phyloP scores from a whole-genome alignment of 75 land plant species.

The Pinus tabuliformis region DNA sequence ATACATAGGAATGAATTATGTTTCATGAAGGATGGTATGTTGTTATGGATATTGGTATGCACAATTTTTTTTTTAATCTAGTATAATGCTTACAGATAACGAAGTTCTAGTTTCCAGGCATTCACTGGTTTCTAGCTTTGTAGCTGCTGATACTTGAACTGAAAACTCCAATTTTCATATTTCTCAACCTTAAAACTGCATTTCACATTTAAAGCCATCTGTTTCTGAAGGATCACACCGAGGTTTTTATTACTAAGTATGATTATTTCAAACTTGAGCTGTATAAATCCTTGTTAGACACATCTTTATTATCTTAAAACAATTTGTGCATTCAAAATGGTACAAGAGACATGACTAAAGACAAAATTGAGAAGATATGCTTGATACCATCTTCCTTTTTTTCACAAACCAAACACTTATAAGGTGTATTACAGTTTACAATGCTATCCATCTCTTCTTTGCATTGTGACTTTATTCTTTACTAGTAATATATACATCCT shows the following conservation, averaged over 20 bases:
- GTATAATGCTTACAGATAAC: no score
- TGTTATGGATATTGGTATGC: no score
- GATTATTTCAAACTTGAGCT: neutral
- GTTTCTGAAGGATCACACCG: neutral
- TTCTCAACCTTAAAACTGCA: neutral
- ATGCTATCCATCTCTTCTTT: neutral
- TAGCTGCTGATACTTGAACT: no score
- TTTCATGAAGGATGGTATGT: no score
- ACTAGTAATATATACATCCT: neutral
- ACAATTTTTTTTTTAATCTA: no score
- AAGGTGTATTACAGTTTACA: no score
- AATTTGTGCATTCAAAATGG: neutral
- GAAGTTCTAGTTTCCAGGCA: no score
- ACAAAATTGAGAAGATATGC: neutral
- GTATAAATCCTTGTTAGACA: neutral
- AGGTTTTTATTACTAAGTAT: neutral
- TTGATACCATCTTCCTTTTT: neutral
- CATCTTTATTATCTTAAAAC: neutral
- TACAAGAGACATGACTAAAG: neutral
- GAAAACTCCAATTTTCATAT: neutral
- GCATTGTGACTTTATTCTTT: neutral
- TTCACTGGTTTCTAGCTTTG: no score
- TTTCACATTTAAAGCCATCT: neutral
- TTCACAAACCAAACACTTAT: no score
- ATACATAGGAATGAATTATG: no score